Conservation (phyloP, 192 early-diverging fungal genomes). For the Coemansia javaensis region DNA sequence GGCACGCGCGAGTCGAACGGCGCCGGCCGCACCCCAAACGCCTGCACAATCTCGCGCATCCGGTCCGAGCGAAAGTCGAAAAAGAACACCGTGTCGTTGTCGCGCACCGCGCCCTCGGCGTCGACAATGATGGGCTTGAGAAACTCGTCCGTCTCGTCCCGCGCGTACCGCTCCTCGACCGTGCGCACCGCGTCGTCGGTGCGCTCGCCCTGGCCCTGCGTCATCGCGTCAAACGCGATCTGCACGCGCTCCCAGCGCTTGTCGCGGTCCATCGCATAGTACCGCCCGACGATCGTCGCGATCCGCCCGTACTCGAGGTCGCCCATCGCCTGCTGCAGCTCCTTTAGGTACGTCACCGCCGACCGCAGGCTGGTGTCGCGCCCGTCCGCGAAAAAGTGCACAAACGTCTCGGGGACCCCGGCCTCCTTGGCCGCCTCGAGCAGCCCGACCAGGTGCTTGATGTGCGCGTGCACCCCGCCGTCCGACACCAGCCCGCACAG, state of each 20-base stretch:
- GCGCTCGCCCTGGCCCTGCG: conserved; percentile 73
- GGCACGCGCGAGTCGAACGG: conserved; percentile 80
- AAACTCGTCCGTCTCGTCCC: conserved; percentile 98
- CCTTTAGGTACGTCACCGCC: conserved; percentile 69
- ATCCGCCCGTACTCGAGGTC: conserved; percentile 70
- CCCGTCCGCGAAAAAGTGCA: conserved; percentile 98
- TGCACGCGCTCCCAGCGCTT: conserved; percentile 99
- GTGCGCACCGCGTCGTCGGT: conserved; percentile 56
- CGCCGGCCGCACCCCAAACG: conserved; percentile 78
- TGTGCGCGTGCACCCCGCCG: conserved; percentile 97
- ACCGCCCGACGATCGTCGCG: conserved; percentile 92
- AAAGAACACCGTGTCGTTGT: conserved; percentile 90
- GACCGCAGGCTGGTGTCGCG: conserved; percentile 94
- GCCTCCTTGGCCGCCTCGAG: conserved; percentile 80
- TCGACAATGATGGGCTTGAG: conserved; percentile 95
- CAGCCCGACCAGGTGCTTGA: conserved; percentile 81
- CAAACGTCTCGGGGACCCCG: conserved; percentile 76
- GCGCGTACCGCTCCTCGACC: conserved; percentile 80
- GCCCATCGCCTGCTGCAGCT: conserved; percentile 60
- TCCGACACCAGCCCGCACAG: conserved; percentile 93
- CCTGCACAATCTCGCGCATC: conserved; percentile 88
- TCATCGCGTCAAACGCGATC: conserved; percentile 89
- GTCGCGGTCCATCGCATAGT: conserved; percentile 99
- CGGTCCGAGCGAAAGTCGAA: conserved; percentile 99
- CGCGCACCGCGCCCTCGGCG: conserved; percentile 70